Evolutionary conservation across 2,329 filamentous ascomycete species (phyloP), one percentile per base, ranked within the genome.

Genomic region (Neoascochyta sp.): DNA sequence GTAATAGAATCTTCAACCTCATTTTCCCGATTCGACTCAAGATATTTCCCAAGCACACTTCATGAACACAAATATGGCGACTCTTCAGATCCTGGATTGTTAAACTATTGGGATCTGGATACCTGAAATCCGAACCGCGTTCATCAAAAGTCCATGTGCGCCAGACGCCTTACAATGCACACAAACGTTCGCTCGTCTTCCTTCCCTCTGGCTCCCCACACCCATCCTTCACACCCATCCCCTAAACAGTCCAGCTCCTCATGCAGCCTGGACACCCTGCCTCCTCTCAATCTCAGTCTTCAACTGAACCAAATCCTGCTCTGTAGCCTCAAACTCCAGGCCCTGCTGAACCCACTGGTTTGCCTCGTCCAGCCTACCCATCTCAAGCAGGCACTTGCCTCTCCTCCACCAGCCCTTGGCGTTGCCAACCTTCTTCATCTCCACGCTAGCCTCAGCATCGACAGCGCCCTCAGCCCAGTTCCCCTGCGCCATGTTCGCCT

Each of bases 361-460:
- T 1, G 89, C 88, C 76, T 96, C 90, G 32, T 85, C 80, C 54
- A 86, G 67, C 39, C 90, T 66, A 1, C 84, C 83, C 92, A 96
- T 96, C 77, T 98, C 92, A 45, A 83, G 66, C 57, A 96, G 65
- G 58, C 87, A 93, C 68, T 80, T 80, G 7, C 86, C 92, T 40
- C 86, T 73, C 40, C 92, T 74, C 82, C 87, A 95, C 87, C 90
- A 96, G 0, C 81, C 89, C 77, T 96, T 96, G 1, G 86, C 80
- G 63, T 98, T 96, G 21, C 83, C 88, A 22, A 82, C 75, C 45
- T 80, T 77, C 73, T 90, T 89, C 41, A 86, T 81, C 71, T 95
- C 89, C 23, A 95, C 83, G 60, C 86, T 92, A 16, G 80, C 77
- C 68, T 93, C 83, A 4, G 88, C 89, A 65, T 98, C 92, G 5